Base-by-base conservation (phyloP, 169 alveolate genomes). In the Fabrea salina region DNA sequence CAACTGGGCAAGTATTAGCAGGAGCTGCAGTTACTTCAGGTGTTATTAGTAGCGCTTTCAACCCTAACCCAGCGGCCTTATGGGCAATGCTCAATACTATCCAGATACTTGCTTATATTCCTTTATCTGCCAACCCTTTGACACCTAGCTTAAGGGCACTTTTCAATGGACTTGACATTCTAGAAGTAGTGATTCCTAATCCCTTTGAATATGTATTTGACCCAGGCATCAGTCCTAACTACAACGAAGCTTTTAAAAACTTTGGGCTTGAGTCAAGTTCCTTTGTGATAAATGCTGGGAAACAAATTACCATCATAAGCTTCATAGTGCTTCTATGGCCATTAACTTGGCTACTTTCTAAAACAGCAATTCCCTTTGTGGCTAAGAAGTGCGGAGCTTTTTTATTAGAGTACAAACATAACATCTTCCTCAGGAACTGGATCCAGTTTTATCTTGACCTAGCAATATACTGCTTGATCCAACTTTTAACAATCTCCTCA, bases 1-100 rank as follows among this genome's bases (percentile, higher is more conserved):
- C n/a, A n/a, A n/a, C n/a, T n/a, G n/a, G n/a, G n/a, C n/a, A n/a
- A n/a, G n/a, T n/a, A n/a, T n/a, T n/a, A n/a, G n/a, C n/a, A n/a
- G n/a, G n/a, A n/a, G n/a, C n/a, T n/a, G n/a, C n/a, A n/a, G n/a
- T n/a, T n/a, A n/a, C n/a, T n/a, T n/a, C n/a, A n/a, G n/a, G n/a
- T n/a, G n/a, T n/a, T n/a, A n/a, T n/a, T n/a, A n/a, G n/a, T n/a
- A n/a, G n/a, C n/a, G n/a, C n/a, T n/a, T 32, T 11, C 33, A 22
- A 32, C 33, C 7, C 19, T 39, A 67, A 67, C 22, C 78, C 78
- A 39, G 13, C 64, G 11, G 13, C 35, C 5, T 16, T 41, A 33
- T 67, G 78, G 78, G 67, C 78, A 5, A 13, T 67, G 33, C 64
- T 67, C 5, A 67, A 67, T 30, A 43, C 33, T 6, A 41, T 67